phyloP scores from a whole-genome alignment of 23 red algal species.

The Gracilaria gracilis region DNA sequence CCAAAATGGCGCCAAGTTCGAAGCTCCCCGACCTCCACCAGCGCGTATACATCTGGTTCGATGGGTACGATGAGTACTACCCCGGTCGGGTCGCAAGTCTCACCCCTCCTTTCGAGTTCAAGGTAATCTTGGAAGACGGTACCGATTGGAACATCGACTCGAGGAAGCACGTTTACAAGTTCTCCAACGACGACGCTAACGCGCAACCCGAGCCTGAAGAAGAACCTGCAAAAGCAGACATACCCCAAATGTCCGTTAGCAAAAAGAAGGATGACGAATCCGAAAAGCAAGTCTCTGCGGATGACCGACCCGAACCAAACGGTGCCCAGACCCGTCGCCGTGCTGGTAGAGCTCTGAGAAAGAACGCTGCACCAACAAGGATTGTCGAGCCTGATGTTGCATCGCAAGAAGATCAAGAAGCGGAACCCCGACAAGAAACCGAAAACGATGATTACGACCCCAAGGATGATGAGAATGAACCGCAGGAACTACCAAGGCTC shows the following conservation, averaged over 20 bases:
- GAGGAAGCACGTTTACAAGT: constrained; percentile 53
- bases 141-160: constrained; percentile 57
- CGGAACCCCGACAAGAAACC: neutral
- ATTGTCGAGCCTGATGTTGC: neutral
- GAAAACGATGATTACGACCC: constrained; percentile 11
- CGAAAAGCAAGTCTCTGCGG: constrained; percentile 31
- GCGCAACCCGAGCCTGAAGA: neutral
- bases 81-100: constrained; percentile 27
- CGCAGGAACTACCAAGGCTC: neutral
- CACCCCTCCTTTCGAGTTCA: constrained; percentile 45
- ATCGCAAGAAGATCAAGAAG: neutral
- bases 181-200: constrained; percentile 14
- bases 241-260: too few relatives aligned
- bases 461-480: constrained; percentile 21
- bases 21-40: constrained; percentile 47
- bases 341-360: constrained; percentile 19
- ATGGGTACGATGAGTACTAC: constrained; percentile 71
- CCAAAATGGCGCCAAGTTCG: constrained; percentile 1
- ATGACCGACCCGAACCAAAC: constrained; percentile 25
- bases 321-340: constrained; percentile 23
- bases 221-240: neutral
- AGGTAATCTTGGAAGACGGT: constrained; percentile 64
- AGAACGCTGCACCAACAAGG: constrained; percentile 15
- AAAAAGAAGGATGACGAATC: constrained; percentile 16
- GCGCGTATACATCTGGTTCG: constrained; percentile 56